phyloP scores from a whole-genome alignment of 2,329 filamentous ascomycete genomes.

The Herpotrichia juniperi region DNA sequence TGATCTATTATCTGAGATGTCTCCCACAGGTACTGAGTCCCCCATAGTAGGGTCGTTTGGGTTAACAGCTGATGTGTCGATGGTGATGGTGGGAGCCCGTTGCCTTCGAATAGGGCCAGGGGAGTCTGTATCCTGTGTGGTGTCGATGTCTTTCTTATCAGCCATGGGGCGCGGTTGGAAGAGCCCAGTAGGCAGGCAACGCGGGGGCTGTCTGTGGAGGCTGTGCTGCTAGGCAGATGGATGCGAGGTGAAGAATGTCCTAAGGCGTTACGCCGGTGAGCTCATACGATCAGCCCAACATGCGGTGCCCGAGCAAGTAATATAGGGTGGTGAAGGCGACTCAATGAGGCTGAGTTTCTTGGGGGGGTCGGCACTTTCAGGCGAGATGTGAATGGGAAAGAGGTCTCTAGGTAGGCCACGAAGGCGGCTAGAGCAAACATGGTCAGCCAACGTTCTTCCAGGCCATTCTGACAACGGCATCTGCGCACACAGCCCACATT shows the following conservation, averaged over 20 bases:
- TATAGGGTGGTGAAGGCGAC: slow-evolving; percentile 18
- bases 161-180: slow-evolving; percentile 35
- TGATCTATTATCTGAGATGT: slow-evolving; percentile 36
- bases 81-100: slow-evolving; percentile 59
- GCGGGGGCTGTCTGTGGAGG: slow-evolving; percentile 24
- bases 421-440: slow-evolving; percentile 11
- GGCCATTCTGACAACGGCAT: not conserved
- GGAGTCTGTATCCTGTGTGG: slow-evolving; percentile 30
- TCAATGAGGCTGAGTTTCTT: slow-evolving; percentile 19
- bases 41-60: slow-evolving; percentile 38
- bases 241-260: slow-evolving; percentile 34
- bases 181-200: slow-evolving; percentile 12
- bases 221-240: slow-evolving; percentile 26
- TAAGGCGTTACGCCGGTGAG: slow-evolving; percentile 38
- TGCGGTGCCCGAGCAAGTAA: slow-evolving; percentile 24
- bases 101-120: slow-evolving; percentile 41
- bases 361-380: not conserved
- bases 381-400: slow-evolving; percentile 1
- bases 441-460: slow-evolving; percentile 8
- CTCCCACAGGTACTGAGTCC: slow-evolving; percentile 41
- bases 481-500: slow-evolving; percentile 12
- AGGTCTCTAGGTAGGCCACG: not conserved
- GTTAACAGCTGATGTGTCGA: slow-evolving; percentile 57
- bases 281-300: slow-evolving; percentile 28
- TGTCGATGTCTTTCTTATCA: slow-evolving; percentile 27